phyloP scores from a whole-genome alignment of 2,329 filamentous ascomycete species.

The Calonectria crousiana region DNA sequence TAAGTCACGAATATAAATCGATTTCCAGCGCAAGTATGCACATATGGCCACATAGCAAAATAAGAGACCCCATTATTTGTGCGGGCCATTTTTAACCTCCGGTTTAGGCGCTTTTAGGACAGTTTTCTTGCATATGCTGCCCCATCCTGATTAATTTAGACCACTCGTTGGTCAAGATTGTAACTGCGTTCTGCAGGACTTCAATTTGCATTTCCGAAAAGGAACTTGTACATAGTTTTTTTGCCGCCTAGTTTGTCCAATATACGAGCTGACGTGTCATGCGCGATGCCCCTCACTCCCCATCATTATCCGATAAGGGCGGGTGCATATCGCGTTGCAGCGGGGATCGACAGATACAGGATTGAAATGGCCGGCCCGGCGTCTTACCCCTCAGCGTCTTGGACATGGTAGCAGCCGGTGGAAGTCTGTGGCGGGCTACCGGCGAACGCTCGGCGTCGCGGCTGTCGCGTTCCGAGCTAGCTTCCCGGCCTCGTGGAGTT shows the following conservation, averaged over 20 bases:
- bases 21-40: not conserved
- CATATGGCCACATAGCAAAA: not conserved
- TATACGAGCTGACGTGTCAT: conserved; percentile 1
- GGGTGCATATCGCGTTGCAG: not conserved
- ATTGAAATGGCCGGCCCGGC: conserved; percentile 12
- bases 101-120: not conserved
- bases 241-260: not conserved
- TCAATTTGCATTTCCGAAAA: not conserved
- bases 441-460: not conserved
- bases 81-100: not conserved
- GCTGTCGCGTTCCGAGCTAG: not conserved
- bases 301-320: conserved; percentile 7
- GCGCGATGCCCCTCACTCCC: not conserved
- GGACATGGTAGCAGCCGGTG: not conserved
- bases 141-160: not conserved
- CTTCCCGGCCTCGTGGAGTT: conserved; percentile 1
- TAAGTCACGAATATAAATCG: not conserved
- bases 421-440: not conserved
- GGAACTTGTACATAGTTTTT: not conserved
- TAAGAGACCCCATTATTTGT: not conserved
- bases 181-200: not conserved
- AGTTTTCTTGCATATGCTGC: not conserved
- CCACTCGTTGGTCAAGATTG: too few species aligned
- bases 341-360: not conserved
- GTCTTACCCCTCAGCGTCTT: conserved; percentile 4